Percentiles rank a stretch among this genome's conserved stretches.
phyloP scores from a whole-genome alignment of 2,329 filamentous ascomycete genomes.

The Xylariomycetidae sp. region DNA sequence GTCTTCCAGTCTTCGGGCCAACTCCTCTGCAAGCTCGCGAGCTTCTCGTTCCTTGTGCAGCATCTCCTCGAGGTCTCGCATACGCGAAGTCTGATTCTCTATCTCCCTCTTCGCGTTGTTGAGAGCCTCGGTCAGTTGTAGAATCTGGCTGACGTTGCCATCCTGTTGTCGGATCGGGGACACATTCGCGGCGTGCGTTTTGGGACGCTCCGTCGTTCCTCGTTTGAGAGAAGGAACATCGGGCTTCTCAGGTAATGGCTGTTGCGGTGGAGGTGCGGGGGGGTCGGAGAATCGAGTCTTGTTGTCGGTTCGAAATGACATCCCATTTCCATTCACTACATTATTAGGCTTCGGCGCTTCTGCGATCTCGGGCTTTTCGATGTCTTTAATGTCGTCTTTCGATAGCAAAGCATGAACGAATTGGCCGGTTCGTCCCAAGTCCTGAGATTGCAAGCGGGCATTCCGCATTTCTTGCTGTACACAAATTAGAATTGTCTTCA shows the following conservation, averaged over 20 bases:
- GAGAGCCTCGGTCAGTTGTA: slow-evolving; percentile 79
- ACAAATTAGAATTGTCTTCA: slow-evolving; percentile 18
- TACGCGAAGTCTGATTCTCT: slow-evolving; percentile 72
- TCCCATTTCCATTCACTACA: slow-evolving; percentile 45
- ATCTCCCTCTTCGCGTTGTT: slow-evolving; percentile 81
- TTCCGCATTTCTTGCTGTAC: slow-evolving; percentile 80
- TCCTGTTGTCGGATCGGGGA: slow-evolving; percentile 60
- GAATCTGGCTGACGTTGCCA: slow-evolving; percentile 63
- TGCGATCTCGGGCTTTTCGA: slow-evolving; percentile 44
- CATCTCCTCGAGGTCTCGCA: slow-evolving; percentile 76
- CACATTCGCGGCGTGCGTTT: slow-evolving; percentile 44
- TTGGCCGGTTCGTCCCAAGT: slow-evolving; percentile 75
- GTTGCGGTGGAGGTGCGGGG: slow-evolving; percentile 87
- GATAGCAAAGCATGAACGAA: slow-evolving; percentile 75
- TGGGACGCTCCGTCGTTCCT: slow-evolving; percentile 69
- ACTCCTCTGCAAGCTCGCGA: slow-evolving; percentile 77
- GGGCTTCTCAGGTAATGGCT: slow-evolving; percentile 89
- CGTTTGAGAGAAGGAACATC: slow-evolving; percentile 73
- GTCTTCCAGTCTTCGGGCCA: slow-evolving; percentile 66
- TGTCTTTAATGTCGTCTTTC: slow-evolving; percentile 61
- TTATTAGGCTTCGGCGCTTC: slow-evolving; percentile 44
- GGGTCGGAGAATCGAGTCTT: slow-evolving; percentile 89
- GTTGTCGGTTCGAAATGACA: slow-evolving; percentile 63
- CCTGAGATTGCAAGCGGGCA: slow-evolving; percentile 81
- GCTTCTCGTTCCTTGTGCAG: slow-evolving; percentile 76